Evolutionary conservation across 2,329 filamentous ascomycete genomes (phyloP).

Genomic region (Parafenestella ontariensis): DNA sequence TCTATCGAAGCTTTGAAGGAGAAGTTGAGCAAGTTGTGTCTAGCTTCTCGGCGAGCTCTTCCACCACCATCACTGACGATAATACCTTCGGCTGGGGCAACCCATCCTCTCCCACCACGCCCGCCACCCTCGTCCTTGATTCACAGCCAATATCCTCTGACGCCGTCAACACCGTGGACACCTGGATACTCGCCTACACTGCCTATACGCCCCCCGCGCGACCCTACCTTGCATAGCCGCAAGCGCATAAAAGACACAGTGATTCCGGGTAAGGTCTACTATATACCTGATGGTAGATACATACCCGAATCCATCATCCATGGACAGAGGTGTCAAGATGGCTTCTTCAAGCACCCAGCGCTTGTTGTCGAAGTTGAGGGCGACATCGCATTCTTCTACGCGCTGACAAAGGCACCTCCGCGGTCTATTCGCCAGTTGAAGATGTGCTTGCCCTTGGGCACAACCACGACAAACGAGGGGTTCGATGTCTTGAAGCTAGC

Average conservation of each 20-base stretch:
- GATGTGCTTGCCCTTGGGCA: constrained; percentile 21
- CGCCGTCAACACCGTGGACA: background rate
- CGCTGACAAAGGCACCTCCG: constrained; percentile 19
- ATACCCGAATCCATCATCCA: constrained; percentile 20
- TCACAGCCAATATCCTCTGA: background rate
- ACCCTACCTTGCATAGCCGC: background rate
- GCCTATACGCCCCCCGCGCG: background rate
- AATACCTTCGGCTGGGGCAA: background rate
- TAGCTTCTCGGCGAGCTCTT: background rate
- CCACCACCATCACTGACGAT: background rate
- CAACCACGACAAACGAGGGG: constrained; percentile 4
- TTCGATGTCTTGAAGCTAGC: constrained; percentile 12
- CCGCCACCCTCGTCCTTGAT: background rate
- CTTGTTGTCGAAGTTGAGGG: constrained; percentile 18
- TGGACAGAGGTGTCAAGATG: constrained; percentile 18
- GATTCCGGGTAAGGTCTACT: constrained; percentile 18
- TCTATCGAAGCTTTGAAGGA: background rate
- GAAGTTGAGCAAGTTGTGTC: background rate
- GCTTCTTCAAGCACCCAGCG: constrained; percentile 29
- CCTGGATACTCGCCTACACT: background rate
- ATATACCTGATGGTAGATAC: constrained; percentile 8
- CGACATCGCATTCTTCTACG: constrained; percentile 18
- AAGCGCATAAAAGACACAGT: background rate
- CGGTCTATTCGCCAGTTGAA: constrained; percentile 16
- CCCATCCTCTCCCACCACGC: background rate